Percentiles rank a stretch among this genome's conserved stretches.
Evolutionary conservation across 495 filamentous ascomycete genomes (phyloP).

Genomic region (Talaromyces stipitatus): DNA sequence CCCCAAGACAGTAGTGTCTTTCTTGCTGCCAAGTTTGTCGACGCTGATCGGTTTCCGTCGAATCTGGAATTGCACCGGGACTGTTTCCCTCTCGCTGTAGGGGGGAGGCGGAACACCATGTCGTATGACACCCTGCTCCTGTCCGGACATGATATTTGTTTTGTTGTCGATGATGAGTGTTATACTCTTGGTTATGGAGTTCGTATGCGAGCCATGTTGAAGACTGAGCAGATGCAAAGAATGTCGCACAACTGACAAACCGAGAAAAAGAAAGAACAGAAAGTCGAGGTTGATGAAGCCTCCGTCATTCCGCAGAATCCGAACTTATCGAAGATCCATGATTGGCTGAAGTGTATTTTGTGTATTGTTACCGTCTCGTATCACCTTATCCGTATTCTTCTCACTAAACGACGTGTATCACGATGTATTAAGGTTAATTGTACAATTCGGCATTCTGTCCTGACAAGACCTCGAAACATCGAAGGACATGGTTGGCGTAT

Average conservation of each 20-base stretch:
- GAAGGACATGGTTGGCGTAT: too few relatives aligned
- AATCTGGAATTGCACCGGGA: slow-evolving; percentile 2
- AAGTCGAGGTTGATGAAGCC: not conserved
- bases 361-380: not conserved
- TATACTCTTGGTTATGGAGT: not conserved
- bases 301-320: not conserved
- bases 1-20: not conserved
- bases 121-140: not conserved
- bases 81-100: not conserved
- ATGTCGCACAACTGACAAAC: not conserved
- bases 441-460: too few relatives aligned
- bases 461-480: too few relatives aligned
- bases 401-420: not conserved
- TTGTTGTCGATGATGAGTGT: not conserved
- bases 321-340: not conserved
- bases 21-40: not conserved
- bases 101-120: not conserved
- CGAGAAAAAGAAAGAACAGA: not conserved
- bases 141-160: not conserved
- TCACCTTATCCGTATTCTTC: not conserved
- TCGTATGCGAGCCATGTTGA: not conserved
- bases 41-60: slow-evolving; percentile 2
- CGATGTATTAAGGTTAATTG: not conserved
- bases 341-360: not conserved
- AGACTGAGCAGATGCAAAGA: not conserved